These are phyloP conservation scores for Onygena corvina DNA, from an alignment of 2,329 filamentous ascomycete species.

Conservation along the genomic window DNA sequence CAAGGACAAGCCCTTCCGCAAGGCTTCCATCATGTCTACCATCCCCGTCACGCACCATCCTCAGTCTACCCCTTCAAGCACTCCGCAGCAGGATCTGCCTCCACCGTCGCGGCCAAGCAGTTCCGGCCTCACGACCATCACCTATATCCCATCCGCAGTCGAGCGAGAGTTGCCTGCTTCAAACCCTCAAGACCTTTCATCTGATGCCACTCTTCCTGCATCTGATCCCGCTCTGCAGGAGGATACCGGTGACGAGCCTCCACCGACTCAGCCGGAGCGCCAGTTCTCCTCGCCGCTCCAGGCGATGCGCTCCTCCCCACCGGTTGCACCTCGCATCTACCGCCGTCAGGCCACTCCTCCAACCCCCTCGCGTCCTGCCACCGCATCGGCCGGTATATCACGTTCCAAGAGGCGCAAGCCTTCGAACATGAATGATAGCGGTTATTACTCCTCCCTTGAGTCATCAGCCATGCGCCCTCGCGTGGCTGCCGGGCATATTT, in stretches of 20 bases:
- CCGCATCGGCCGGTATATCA: slow-evolving; percentile 49
- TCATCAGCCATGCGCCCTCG: slow-evolving; percentile 73
- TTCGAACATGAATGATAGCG: slow-evolving; percentile 77
- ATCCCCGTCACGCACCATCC: slow-evolving; percentile 21
- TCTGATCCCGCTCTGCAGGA: slow-evolving; percentile 52
- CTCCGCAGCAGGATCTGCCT: slow-evolving; percentile 7
- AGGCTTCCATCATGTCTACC: slow-evolving; percentile 34
- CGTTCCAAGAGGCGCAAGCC: slow-evolving; percentile 65
- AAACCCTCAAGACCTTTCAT: slow-evolving; percentile 49
- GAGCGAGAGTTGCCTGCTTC: slow-evolving; percentile 11
- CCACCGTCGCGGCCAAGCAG: slow-evolving; percentile 12
- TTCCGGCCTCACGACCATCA: slow-evolving; percentile 12
- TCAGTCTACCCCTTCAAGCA: slow-evolving; percentile 5
- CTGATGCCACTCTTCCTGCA: slow-evolving; percentile 63
- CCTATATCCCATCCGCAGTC: slow-evolving; percentile 10
- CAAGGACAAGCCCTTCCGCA: slow-evolving; percentile 60
- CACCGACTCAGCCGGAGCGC: slow-evolving; percentile 10
- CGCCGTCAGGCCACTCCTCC: slow-evolving; percentile 57
- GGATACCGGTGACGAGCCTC: slow-evolving; percentile 38
- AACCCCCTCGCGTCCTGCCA: slow-evolving; percentile 52
- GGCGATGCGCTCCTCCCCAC: slow-evolving; percentile 78
- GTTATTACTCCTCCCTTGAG: slow-evolving; percentile 91
- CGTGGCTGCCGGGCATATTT: slow-evolving; percentile 45
- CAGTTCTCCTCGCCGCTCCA: slow-evolving; percentile 37
- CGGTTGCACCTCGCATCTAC: slow-evolving; percentile 50